Evolutionary conservation across 768 basidiomycete species (phyloP), one percentile per base, ranked within the genome.

Genomic region (Calocybe gangraenosa): DNA sequence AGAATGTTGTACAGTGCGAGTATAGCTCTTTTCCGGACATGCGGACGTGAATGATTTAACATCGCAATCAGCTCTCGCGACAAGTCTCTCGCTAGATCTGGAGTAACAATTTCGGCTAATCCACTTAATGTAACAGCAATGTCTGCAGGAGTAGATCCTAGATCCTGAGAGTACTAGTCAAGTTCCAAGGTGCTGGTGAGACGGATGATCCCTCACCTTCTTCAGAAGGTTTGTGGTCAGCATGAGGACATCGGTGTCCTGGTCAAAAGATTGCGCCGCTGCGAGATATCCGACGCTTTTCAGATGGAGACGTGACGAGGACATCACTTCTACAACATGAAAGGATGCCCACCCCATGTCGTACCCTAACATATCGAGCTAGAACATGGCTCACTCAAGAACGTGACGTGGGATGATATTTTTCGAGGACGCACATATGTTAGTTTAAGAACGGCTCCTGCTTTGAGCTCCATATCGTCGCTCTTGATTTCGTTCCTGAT

Each of bases 301-400:
- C 53, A 98, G 75, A 66, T 98, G 94, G 53, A 85, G 79, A 60
- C 84, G 84, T 3, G 87, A 71, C 3, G 92, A 93, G 30, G 92
- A 92, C 96, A 99, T 99, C 63, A 95, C 92, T 61, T 99, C 96
- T 5, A 98, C 85, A 42, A 99, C 87, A 63, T 95, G 84, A 58
- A 99, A 99, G 7, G 96, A 90, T 36, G 94, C 94, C 82, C 92
- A 96, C 47, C 81, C 80, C 82, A 88, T 96, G 68, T 87, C 92
- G 60, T 86, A 92, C 42, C 85, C 96, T 42, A 99, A 68, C 96
- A 99, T 98, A 62, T 98, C 92, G 51, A 99, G 82, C 95, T 98
- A 49, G n/a, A 47, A 22, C 25, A 18, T 28, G 22, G 7, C 49
- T 57, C 43, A 53, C 47, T 40, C 30, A 40, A 37, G 50, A 14